These are phyloP conservation scores for Thermothielavioides terrestris DNA, from an alignment of 495 filamentous ascomycete genomes.

Conservation along the genomic window DNA sequence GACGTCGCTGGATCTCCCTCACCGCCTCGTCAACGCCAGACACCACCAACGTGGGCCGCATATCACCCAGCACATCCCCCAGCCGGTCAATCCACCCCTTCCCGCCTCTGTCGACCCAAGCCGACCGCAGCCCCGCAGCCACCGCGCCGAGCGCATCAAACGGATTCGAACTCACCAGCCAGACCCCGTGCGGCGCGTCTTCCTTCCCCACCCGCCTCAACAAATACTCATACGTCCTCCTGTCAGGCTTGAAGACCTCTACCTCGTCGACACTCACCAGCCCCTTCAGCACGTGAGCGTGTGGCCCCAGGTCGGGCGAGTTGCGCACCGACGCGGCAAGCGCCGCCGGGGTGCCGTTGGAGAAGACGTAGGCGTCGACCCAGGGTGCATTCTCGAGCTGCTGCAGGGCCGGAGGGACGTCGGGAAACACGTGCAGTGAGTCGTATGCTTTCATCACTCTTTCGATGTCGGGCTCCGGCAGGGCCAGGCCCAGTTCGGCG, in stretches of 20 bases:
- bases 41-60: conserved; percentile 39
- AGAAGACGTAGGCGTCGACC: conserved; percentile 58
- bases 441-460: conserved; percentile 59
- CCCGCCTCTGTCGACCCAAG: conserved; percentile 59
- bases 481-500: conserved; percentile 39
- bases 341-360: conserved; percentile 63
- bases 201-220: conserved; percentile 41
- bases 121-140: conserved; percentile 48
- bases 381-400: conserved; percentile 28
- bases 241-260: conserved; percentile 59
- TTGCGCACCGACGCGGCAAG: conserved; percentile 49
- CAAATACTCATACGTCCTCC: conserved; percentile 54
- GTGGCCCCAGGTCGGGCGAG: conserved; percentile 14
- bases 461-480: conserved; percentile 35
- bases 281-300: conserved; percentile 43
- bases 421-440: conserved; percentile 58
- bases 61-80: conserved; percentile 32
- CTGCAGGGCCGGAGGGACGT: conserved; percentile 48
- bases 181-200: conserved; percentile 43
- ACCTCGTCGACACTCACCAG: conserved; percentile 55
- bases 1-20: conserved; percentile 30
- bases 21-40: conserved; percentile 44
- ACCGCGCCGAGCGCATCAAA: conserved; percentile 65
- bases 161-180: conserved; percentile 69
- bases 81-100: conserved; percentile 46